Evolutionary conservation across 768 basidiomycete species (phyloP), one percentile per base, ranked within the genome.

Genomic region (Mycena albidolilacea): DNA sequence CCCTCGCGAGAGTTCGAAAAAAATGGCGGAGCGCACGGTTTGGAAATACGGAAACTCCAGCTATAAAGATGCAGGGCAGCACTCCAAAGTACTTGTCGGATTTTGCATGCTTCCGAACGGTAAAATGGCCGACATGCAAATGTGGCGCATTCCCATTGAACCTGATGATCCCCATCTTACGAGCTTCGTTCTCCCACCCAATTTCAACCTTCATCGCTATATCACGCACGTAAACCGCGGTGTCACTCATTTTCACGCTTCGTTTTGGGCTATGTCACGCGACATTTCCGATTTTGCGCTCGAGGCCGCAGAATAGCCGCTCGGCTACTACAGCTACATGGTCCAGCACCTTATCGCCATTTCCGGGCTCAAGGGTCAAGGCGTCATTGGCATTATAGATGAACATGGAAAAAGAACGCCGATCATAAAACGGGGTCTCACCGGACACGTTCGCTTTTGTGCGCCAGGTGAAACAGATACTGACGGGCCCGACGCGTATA

Each of bases 201-300:
- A 10, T 15, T 64, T 70, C 30, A 38, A 64, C 44, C 55, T 70
- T 9, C 41, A 70, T 37, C 69, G 70, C 19, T 71, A 71, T 50
- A 60, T 71, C 39, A 60, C 70, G 17, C 70, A 71, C 41, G 70
- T 71, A 15, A 66, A 71, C 35, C 70, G 70, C 58, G 64, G 70
- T 0, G 54, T 71, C 37, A 71, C 70, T 1, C 70, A 71, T 12
- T 71, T 71, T 15, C 70, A 71, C 15, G 55, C 61, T 0, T 64
- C 62, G 4, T 60, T 46, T 12, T 70, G 52, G 62, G 55, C 62
- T 1, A 14, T 70, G 0, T 63, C 69, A 10, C 52, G 61, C n/a
- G 39, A 30, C 21, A 65, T 71, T 35, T 64, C 63, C 10, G 63
- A 71, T 44, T 21, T 37, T 14, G 64, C 65, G 43, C 43, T 70